These are phyloP conservation scores for Triticum monococcum DNA, from an alignment of 176 grass and related monocot genomes.

Conservation along the genomic window DNA sequence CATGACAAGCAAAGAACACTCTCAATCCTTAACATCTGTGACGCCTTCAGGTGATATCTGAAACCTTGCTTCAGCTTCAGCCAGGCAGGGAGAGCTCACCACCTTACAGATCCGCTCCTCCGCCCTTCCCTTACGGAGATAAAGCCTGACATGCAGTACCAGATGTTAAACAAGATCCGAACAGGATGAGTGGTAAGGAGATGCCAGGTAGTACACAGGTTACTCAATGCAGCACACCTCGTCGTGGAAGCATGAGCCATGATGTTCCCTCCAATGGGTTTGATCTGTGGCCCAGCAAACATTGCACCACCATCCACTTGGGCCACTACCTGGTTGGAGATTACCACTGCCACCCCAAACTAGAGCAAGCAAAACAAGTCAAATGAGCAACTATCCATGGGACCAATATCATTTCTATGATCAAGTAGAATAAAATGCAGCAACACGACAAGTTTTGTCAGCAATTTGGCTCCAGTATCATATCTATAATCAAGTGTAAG, in stretches of 20 bases:
- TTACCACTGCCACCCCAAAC: conserved; percentile 80
- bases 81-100: conserved; percentile 65
- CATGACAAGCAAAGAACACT: neutral
- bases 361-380: conserved; percentile 11
- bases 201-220: neutral
- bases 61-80: conserved; percentile 71
- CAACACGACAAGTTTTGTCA: neutral
- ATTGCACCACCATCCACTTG: conserved; percentile 77
- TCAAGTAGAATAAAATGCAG: neutral
- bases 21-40: conserved; percentile 67
- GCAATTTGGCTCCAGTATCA: neutral
- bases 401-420: neutral
- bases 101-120: conserved; percentile 77
- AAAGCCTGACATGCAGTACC: conserved; percentile 42
- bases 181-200: neutral
- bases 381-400: neutral
- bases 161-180: neutral
- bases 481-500: neutral
- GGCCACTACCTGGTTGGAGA: conserved; percentile 79
- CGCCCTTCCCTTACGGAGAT: conserved; percentile 68
- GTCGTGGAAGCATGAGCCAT: conserved; percentile 77
- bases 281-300: conserved; percentile 72
- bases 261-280: conserved; percentile 80
- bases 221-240: conserved; percentile 34
- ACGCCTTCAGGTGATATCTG: conserved; percentile 67